Conservation (phyloP, 176 grass and related monocot genomes). For the Avena eriantha region DNA sequence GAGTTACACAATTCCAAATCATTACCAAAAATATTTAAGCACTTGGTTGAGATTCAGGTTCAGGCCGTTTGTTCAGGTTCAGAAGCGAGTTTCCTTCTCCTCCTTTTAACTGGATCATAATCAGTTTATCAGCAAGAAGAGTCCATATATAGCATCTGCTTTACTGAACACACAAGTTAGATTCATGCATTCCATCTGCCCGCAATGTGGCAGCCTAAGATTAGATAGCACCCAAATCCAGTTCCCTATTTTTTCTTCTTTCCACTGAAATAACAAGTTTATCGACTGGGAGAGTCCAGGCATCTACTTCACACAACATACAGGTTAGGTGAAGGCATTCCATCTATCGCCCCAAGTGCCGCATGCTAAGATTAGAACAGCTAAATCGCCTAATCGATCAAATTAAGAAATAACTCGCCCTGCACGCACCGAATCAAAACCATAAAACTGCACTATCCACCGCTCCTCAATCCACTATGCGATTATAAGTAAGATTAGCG, state of each 20-base stretch:
- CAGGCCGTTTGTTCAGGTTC: background rate
- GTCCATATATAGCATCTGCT: background rate
- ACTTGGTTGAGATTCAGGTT: too few species aligned
- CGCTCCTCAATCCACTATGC: background rate
- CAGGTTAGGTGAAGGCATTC: background rate
- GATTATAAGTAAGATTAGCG: background rate
- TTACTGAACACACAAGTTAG: background rate
- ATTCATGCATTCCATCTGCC: background rate
- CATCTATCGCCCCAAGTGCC: background rate
- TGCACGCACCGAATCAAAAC: too few species aligned
- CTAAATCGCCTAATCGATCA: background rate
- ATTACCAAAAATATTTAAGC: too few species aligned
- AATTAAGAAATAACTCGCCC: background rate
- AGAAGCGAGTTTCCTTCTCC: background rate
- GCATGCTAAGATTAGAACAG: background rate
- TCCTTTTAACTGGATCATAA: background rate
- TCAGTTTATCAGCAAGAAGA: background rate
- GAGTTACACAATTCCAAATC: background rate
- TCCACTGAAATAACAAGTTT: background rate
- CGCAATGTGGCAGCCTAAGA: background rate
- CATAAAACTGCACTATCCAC: too few species aligned
- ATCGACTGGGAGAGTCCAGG: conserved; percentile 1
- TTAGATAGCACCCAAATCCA: background rate
- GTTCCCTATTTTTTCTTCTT: background rate
- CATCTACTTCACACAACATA: background rate